Evolutionary conservation across 495 filamentous ascomycete genomes (phyloP).

Genomic region (Peziza echinospora): DNA sequence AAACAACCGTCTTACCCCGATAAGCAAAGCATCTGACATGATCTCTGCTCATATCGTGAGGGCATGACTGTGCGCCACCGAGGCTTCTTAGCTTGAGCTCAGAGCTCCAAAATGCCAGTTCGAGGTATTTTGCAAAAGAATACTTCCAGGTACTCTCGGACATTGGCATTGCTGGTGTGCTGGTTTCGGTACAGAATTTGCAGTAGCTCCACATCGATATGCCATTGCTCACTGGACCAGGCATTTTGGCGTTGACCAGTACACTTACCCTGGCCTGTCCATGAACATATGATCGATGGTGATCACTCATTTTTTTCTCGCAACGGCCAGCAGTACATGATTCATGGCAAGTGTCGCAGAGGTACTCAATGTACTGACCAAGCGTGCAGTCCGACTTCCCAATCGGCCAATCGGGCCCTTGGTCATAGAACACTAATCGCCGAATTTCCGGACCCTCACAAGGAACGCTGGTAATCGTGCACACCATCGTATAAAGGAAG

Average conservation of each 20-base stretch:
- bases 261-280: constrained; percentile 84
- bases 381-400: constrained; percentile 52
- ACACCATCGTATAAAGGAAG: constrained; percentile 83
- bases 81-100: constrained; percentile 55
- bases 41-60: constrained; percentile 79
- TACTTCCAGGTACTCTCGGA: constrained; percentile 95
- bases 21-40: constrained; percentile 85
- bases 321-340: constrained; percentile 68
- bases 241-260: constrained; percentile 49
- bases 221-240: constrained; percentile 48
- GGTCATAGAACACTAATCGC: constrained; percentile 77
- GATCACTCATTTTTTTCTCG: constrained; percentile 71
- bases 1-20: constrained; percentile 57
- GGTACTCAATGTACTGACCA: constrained; percentile 85
- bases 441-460: constrained; percentile 76
- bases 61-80: constrained; percentile 47
- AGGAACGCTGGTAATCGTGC: constrained; percentile 71
- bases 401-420: constrained; percentile 40
- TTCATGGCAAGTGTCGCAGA: constrained; percentile 52
- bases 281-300: constrained; percentile 93
- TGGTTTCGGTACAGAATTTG: constrained; percentile 58
- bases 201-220: constrained; percentile 98
- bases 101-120: constrained; percentile 86
- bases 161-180: constrained; percentile 82
- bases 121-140: constrained; percentile 92